phyloP scores from a whole-genome alignment of 2,329 filamentous ascomycete genomes.

The Sporothrix sp. region DNA sequence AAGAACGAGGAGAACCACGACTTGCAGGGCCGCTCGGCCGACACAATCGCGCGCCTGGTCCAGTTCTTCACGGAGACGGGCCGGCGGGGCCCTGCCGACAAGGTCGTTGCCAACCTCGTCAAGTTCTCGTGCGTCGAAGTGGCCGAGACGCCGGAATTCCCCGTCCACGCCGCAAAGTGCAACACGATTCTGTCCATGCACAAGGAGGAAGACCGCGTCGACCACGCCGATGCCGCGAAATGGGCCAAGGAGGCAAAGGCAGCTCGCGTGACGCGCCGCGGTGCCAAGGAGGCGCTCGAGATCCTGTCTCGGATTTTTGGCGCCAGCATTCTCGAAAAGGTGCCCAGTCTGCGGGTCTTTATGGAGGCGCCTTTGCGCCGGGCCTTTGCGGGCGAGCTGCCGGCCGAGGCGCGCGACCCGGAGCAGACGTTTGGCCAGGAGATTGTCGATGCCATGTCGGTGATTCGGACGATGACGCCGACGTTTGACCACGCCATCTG shows the following conservation, averaged over 20 bases:
- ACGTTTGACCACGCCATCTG: constrained; percentile 69
- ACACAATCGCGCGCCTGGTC: constrained; percentile 76
- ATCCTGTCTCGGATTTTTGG: constrained; percentile 77
- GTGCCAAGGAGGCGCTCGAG: constrained; percentile 89
- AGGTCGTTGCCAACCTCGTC: constrained; percentile 88
- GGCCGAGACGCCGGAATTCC: constrained; percentile 92
- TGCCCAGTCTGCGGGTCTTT: constrained; percentile 69
- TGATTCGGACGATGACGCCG: constrained; percentile 85
- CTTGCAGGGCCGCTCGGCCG: constrained; percentile 76
- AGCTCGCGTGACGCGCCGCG: constrained; percentile 80
- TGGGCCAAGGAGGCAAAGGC: constrained; percentile 84
- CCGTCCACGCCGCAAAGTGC: constrained; percentile 67
- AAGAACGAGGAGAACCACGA: constrained; percentile 89
- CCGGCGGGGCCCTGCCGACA: constrained; percentile 79
- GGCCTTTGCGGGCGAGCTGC: constrained; percentile 64
- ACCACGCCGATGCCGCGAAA: constrained; percentile 81
- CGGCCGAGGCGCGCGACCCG: constrained; percentile 61
- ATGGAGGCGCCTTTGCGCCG: constrained; percentile 73
- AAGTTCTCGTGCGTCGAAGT: constrained; percentile 98
- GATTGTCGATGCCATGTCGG: constrained; percentile 87
- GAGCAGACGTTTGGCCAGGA: constrained; percentile 76
- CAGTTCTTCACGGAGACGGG: constrained; percentile 72
- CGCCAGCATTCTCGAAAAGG: constrained; percentile 62
- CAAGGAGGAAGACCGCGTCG: constrained; percentile 92
- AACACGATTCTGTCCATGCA: constrained; percentile 82